Evolutionary conservation across 225 moss, liverwort and hornwort genomes (phyloP).

Genomic region (Physcomitrium patens): DNA sequence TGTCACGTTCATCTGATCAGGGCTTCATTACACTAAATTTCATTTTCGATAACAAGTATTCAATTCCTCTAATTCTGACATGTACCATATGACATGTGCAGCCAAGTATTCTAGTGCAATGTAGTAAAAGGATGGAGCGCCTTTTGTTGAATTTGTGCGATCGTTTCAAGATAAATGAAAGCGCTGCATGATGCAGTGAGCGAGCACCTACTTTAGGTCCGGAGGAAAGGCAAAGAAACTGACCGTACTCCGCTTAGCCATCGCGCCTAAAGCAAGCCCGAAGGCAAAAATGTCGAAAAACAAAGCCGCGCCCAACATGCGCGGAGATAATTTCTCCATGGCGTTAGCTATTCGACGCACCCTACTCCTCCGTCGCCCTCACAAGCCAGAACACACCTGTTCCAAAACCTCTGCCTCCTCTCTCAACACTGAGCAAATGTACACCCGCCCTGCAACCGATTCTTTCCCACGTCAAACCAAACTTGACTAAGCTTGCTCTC

Average conservation of each 20-base stretch:
- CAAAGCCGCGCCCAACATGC: constrained; percentile 37
- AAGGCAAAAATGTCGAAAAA: constrained; percentile 75
- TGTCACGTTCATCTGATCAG: neutral
- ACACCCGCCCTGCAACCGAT: no score
- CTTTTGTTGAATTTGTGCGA: no score
- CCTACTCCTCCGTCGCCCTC: neutral
- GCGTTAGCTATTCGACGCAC: neutral
- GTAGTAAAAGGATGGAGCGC: no score
- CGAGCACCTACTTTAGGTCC: neutral
- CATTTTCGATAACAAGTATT: neutral
- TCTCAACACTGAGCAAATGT: no score
- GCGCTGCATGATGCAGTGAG: no score
- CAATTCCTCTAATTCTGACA: neutral
- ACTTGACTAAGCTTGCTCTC: no score
- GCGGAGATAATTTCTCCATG: constrained; percentile 39
- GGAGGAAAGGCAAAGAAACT: constrained; percentile 19
- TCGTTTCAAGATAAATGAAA: no score
- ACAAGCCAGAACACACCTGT: neutral
- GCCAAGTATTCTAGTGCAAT: neutral
- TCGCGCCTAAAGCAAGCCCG: constrained; percentile 74
- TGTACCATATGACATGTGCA: neutral
- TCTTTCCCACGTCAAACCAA: no score
- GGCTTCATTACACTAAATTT: neutral
- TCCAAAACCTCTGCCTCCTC: no score
- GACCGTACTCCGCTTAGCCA: constrained; percentile 76